Base-by-base conservation (phyloP, 805 yeast species). In the Lachancea lanzarotensis region DNA sequence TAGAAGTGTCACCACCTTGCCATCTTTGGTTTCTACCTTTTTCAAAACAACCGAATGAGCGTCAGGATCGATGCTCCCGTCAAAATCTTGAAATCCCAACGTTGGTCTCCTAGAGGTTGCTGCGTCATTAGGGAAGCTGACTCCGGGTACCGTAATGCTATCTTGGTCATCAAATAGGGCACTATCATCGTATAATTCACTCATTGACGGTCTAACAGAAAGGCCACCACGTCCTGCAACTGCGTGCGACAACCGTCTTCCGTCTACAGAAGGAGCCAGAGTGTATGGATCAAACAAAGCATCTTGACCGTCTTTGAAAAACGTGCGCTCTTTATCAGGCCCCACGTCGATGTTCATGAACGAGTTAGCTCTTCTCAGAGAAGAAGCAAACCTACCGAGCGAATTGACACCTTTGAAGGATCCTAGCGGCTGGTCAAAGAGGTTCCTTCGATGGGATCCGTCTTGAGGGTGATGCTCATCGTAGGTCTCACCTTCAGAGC, bases 361-460 rank as follows among this genome's bases (percentile, higher is more conserved):
- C 2, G 88, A 78, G 60, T 85, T 91, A 1, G 95, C 93, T 59
- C 96, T 74, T 33, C 79, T 75, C 57, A 74, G 79, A 0, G 95
- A 86, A 12, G 85, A 78, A 1, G 95, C 95, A 65, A 87, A 87
- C 45, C 84, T 79, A 46, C 82, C 79, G 35, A 87, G 60, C 1
- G 93, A 83, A 63, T 84, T 84, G 18, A 70, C 70, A 38, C 87
- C 83, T 56, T 72, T 72, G 58, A 78, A 79, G 16, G 84, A 79
- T 2, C 82, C 82, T 20, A 76, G 65, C 26, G 78, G 75, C 35
- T 69, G 66, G 47, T 71, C 69, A 17, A 73, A 57, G 16, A 71
- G 69, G 35, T 63, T 65, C 30, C 71, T 54, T 50, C 74, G 60
- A 8, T 48, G 17, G 36, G 15, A 16, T 9, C 41, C 45, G 10